Evolutionary conservation across 148 eudicot genomes (phyloP).

Genomic region (Heliamphora exappendiculata): DNA sequence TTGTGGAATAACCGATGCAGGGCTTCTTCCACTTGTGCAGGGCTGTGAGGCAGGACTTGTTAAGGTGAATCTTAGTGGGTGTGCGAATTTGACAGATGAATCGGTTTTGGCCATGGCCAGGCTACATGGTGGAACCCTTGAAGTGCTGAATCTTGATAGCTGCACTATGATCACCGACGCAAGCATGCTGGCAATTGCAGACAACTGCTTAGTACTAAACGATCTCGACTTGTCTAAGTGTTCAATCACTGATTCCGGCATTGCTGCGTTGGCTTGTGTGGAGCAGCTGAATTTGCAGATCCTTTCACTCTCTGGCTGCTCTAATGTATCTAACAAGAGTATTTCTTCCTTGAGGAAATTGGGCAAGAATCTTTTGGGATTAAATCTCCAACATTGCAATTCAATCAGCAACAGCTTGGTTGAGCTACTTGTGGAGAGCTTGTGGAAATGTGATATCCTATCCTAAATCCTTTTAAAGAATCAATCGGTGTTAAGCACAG

Average conservation of each 20-base stretch:
- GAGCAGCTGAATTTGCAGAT: constrained; percentile 45
- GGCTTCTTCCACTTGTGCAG: constrained; percentile 50
- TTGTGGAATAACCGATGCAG: constrained; percentile 56
- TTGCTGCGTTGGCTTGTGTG: constrained; percentile 42
- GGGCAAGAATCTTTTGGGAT: constrained; percentile 58
- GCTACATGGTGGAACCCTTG: constrained; percentile 65
- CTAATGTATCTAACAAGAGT: constrained; percentile 57
- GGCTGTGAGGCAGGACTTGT: constrained; percentile 48
- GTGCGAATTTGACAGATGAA: constrained; percentile 58
- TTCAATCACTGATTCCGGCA: constrained; percentile 59
- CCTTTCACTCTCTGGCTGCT: constrained; percentile 74
- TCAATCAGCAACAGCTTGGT: constrained; percentile 49
- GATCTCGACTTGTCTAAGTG: constrained; percentile 76
- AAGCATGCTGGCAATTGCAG: constrained; percentile 44
- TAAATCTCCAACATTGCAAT: constrained; percentile 70
- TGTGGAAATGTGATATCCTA: constrained; percentile 80
- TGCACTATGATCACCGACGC: constrained; percentile 58
- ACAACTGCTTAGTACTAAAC: constrained; percentile 39
- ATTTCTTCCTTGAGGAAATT: constrained; percentile 41
- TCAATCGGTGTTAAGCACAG: not conserved
- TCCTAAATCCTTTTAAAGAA: constrained; percentile 13
- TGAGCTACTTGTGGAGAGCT: constrained; percentile 43
- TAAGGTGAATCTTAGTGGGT: constrained; percentile 59
- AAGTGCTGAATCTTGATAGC: constrained; percentile 58
- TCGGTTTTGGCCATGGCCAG: constrained; percentile 37